Evolutionary conservation across 2,329 filamentous ascomycete species (phyloP), one percentile per base, ranked within the genome.

Genomic region (Coleophoma crateriformis): DNA sequence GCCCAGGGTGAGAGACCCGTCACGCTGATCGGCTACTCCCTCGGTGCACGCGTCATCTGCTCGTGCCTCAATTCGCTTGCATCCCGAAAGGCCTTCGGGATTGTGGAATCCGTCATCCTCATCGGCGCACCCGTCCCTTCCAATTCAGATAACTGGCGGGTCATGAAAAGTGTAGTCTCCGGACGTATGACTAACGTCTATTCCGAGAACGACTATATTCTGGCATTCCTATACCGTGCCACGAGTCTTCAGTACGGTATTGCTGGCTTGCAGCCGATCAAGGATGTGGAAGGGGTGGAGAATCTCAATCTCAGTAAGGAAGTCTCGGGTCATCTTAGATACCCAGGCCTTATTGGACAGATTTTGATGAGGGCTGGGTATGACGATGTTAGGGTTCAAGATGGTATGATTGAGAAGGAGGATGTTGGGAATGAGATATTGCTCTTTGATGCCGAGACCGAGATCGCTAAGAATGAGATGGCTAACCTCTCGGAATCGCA

Each of bases 131-230:
- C 92, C 0, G 84, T 85, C 6, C 89, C 91, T 0, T 82, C 87
- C 1, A 79, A 86, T 19, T 77, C 77, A 2, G 74, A 77, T 7
- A 82, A 88, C 47, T 96, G 92, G 91, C 76, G 86, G 27, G 76
- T 82, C 6, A 78, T 96, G 62, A 84, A 88, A 54, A 85, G 82
- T 51, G 87, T 92, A 2, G 89, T 95, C 4, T 78, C 82, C 38
- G 90, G 91, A 0, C 82, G 90, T 19, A 74, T 96, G n/a, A 78
- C 96, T 62, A 97, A 96, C 59, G 90, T 94, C 3, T 96, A 85
- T 65, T 95, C 88, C 1, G 83, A 86, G 46, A 88, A 89, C 43
- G 92, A 97, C 66, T 90, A 89, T 57, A 83, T 96, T 20, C 82
- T 97, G 2, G 90, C 84, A 1, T 95, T 96, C 64, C 73, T 96